Conservation (phyloP, 306 rosid genomes). For the Fragaria ananassa region DNA sequence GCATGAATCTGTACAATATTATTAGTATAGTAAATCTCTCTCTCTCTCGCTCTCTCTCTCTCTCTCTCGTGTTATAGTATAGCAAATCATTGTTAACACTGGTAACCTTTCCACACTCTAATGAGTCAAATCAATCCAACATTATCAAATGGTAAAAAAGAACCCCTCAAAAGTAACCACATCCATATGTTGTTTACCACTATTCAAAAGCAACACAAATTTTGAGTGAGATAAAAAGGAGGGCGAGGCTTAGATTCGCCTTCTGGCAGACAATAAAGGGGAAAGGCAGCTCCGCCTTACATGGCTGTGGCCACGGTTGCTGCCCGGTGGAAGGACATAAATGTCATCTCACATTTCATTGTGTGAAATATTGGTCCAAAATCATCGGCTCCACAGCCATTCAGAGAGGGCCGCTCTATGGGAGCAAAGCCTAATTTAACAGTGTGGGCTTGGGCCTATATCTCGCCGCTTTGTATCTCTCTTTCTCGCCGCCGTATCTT, state of each 20-base stretch:
- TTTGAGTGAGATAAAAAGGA: not conserved
- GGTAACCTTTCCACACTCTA: not conserved
- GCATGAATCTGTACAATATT: not conserved
- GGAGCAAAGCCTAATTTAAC: constrained; percentile 42
- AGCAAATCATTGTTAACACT: not conserved
- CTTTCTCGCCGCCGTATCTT: too few species aligned
- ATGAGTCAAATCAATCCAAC: not conserved
- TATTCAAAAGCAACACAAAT: not conserved
- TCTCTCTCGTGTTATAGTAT: not conserved
- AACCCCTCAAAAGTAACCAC: not conserved
- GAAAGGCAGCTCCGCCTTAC: not conserved
- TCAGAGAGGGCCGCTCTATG: constrained; percentile 22
- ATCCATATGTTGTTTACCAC: too few species aligned
- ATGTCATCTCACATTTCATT: too few species aligned
- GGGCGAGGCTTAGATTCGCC: constrained; percentile 53
- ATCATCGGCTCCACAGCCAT: constrained; percentile 39
- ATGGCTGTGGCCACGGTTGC: too few species aligned
- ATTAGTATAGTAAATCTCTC: not conserved
- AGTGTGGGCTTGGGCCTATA: too few species aligned
- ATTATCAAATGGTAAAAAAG: not conserved
- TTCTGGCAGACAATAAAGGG: constrained; percentile 32
- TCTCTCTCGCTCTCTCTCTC: not conserved
- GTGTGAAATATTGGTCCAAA: too few species aligned
- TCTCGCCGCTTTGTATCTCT: too few species aligned
- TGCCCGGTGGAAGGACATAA: too few species aligned